Evolutionary conservation across 768 basidiomycete genomes (phyloP).

Genomic region (Punctularia strigosozonata): DNA sequence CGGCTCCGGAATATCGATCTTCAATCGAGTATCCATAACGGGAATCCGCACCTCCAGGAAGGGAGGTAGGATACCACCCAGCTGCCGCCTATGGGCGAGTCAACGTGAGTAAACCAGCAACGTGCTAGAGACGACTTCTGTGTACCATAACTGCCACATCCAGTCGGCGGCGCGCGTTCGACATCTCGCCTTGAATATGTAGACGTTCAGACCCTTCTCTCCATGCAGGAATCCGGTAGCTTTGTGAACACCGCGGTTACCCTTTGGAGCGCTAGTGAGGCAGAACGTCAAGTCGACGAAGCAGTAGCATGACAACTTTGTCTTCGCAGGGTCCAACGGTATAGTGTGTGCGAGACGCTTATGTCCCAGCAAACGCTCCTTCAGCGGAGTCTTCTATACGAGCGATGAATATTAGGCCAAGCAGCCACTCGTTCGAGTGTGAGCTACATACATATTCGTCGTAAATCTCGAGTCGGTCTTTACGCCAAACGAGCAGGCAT

Average conservation of each 20-base stretch:
- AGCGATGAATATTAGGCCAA: too few relatives aligned
- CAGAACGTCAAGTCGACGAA: conserved; percentile 80
- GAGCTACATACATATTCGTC: conserved; percentile 57
- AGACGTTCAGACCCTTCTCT: conserved; percentile 66
- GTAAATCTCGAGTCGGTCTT: conserved; percentile 70
- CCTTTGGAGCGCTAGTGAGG: conserved; percentile 50
- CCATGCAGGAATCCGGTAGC: conserved; percentile 37
- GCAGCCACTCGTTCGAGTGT: too few relatives aligned
- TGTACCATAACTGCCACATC: conserved; percentile 79
- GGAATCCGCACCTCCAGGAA: conserved; percentile 65
- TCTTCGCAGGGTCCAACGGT: conserved; percentile 50
- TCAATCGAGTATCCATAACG: conserved; percentile 49
- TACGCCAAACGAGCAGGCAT: conserved; percentile 79
- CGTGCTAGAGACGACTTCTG: neutral
- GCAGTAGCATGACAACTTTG: conserved; percentile 77
- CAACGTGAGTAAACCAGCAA: neutral
- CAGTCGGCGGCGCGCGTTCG: conserved; percentile 77
- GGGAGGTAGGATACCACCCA: conserved; percentile 62
- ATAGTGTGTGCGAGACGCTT: conserved; percentile 75
- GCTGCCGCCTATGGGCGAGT: conserved; percentile 38
- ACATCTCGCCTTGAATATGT: conserved; percentile 74
- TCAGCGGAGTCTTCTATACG: conserved; percentile 42
- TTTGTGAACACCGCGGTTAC: conserved; percentile 26
- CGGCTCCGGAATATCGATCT: conserved; percentile 50
- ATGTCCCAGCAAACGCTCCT: conserved; percentile 55